These are phyloP conservation scores for Heracleum sosnowskyi DNA, from an alignment of 129 eudicot genomes.

Conservation along the genomic window DNA sequence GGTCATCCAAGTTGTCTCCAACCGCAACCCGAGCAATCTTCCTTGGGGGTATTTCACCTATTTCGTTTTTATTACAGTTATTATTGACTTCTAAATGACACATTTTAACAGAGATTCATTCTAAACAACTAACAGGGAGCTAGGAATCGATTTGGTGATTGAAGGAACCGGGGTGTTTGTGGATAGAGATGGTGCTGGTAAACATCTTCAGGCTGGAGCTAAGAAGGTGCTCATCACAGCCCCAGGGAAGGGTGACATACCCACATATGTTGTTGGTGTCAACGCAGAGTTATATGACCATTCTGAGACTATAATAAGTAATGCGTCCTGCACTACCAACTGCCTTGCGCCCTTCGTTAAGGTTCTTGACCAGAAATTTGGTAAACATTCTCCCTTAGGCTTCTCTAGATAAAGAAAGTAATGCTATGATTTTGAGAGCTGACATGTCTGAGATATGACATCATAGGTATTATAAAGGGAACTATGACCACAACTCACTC, in stretches of 20 bases:
- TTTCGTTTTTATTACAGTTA: neutral
- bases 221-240: constrained; percentile 98
- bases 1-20: constrained; percentile 76
- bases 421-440: neutral
- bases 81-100: neutral
- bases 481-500: constrained; percentile 99
- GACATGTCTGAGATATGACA: constrained; percentile 1
- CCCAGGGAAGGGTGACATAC: constrained; percentile 96
- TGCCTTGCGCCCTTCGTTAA: constrained; percentile 99
- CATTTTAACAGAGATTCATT: neutral
- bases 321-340: constrained; percentile 99
- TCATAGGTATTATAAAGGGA: constrained; percentile 88
- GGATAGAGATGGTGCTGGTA: constrained; percentile 97
- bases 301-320: constrained; percentile 74
- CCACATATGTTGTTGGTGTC: constrained; percentile 95
- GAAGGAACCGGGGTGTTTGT: constrained; percentile 97
- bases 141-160: constrained; percentile 77
- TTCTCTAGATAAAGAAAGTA: neutral
- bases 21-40: constrained; percentile 73
- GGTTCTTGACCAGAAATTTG: constrained; percentile 87
- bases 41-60: constrained; percentile 55
- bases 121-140: constrained; percentile 42
- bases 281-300: constrained; percentile 65
- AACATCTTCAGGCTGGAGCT: constrained; percentile 86
- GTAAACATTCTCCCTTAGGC: constrained; percentile 21